phyloP scores from a whole-genome alignment of 352 stramenopile genomes.

The Globisporangium uncinulatum region DNA sequence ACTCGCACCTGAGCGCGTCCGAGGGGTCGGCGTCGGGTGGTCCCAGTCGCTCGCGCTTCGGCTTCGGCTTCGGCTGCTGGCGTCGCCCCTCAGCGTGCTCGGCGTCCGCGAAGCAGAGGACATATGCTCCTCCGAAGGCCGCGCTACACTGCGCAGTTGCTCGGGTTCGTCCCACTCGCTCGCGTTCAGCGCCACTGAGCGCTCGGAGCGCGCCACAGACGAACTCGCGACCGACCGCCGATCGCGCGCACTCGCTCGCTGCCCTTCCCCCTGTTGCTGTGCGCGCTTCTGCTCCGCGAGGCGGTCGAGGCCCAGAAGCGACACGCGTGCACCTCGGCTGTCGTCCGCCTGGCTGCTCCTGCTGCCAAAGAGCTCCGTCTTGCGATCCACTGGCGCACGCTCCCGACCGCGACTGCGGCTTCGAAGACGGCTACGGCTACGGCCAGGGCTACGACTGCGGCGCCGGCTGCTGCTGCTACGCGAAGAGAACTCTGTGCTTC shows the following conservation, averaged over 20 bases:
- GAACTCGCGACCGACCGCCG: slow-evolving; percentile 11
- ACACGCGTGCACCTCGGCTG: slow-evolving; percentile 13
- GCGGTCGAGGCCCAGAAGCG: slow-evolving; percentile 52
- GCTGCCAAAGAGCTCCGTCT: slow-evolving; percentile 23
- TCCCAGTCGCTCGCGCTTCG: slow-evolving; percentile 37
- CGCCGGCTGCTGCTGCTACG: slow-evolving; percentile 3
- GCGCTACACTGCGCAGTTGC: slow-evolving; percentile 46
- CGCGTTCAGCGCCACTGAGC: slow-evolving; percentile 27
- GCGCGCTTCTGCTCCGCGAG: slow-evolving; percentile 58
- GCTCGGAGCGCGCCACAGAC: slow-evolving; percentile 23
- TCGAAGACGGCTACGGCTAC: slow-evolving; percentile 3
- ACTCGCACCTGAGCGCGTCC: slow-evolving; percentile 13
- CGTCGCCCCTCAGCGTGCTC: slow-evolving; percentile 13
- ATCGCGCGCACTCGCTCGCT: neutral
- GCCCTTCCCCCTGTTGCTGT: neutral
- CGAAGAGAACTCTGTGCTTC: slow-evolving; percentile 12
- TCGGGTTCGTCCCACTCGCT: slow-evolving; percentile 81
- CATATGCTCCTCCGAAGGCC: neutral
- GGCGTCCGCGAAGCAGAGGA: slow-evolving; percentile 13
- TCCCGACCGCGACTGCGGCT: slow-evolving; percentile 14
- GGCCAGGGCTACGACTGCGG: slow-evolving; percentile 4
- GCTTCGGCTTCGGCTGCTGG: slow-evolving; percentile 5
- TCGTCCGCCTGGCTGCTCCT: neutral
- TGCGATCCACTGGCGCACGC: slow-evolving; percentile 6
- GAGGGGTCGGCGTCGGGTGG: slow-evolving; percentile 34